Evolutionary conservation across 2,329 filamentous ascomycete species (phyloP), one percentile per base, ranked within the genome.

Genomic region (Aspergillus pseudoglaucus): DNA sequence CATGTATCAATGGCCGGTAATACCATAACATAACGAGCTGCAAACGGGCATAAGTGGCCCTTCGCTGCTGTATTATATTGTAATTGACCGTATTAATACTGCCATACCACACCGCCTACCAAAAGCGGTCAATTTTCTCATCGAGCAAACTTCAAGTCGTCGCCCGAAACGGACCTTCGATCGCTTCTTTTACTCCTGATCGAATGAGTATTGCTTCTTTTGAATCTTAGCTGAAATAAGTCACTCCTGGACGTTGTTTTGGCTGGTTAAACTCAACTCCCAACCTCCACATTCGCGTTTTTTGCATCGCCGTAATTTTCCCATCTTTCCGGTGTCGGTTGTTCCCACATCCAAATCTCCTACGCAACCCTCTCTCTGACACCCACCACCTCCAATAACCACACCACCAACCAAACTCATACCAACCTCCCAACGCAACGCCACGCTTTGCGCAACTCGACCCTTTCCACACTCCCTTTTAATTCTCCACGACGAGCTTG

Each of bases 401-500:
- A 35, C 33, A 35, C 33, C 32, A 35, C 32, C 32, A 35, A 14
- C 32, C 14, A 35, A 35, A 35, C 17, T 3, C 17, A 15, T 18
- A 39, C 37, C 37, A 39, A 39, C 37, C 37, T 18, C 17, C 18
- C 37, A 39, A 17, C 37, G 15, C 33, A n/a, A 37, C 33, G 17
- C n/a, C 33, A 18, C 33, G 33, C 33, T 37, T 37, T 37, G 33
- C 33, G 17, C 17, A 37, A 37, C 33, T n/a, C 33, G 33, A 37
- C 5, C 10, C 10, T 30, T 37, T 37, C n/a, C 9, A 48, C 54
- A 47, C 46, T 47, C 41, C 41, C 43, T 42, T 46, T 33, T 22
- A 42, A 7, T 44, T 41, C 48, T 53, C 37, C 25, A 56, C 51
- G 47, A 57, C 52, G 56, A 54, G 57, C 48, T 51, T 58, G 54